A percentile compares a stretch with the other conserved stretches of the same genome.
phyloP scores from a whole-genome alignment of 1,284 basidiomycete genomes.

The Phellopilus nigrolimitatus region DNA sequence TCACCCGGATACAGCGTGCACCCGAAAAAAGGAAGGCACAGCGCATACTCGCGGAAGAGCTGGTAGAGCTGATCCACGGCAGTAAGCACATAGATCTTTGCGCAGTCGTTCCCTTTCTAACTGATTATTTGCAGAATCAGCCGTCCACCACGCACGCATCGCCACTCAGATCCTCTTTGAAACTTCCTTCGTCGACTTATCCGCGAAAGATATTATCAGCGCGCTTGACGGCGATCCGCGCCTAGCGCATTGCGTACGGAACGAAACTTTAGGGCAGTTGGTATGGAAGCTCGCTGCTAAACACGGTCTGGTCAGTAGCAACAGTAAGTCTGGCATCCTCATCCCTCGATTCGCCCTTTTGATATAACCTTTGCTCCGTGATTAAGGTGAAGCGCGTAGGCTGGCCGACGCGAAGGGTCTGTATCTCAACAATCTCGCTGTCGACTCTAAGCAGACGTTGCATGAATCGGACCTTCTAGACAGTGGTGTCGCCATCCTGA shows the following conservation, averaged over 20 bases:
- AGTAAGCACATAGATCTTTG: constrained; percentile 40
- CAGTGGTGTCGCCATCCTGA: constrained; percentile 58
- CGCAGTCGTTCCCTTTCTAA: background rate
- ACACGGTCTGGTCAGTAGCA: constrained; percentile 28
- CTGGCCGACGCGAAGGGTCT: constrained; percentile 13
- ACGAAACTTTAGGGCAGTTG: constrained; percentile 29
- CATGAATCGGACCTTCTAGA: constrained; percentile 54
- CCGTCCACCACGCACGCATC: constrained; percentile 28
- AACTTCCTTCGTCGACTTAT: constrained; percentile 27
- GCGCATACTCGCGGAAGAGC: constrained; percentile 76
- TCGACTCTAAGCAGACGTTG: constrained; percentile 9
- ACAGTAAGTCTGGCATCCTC: constrained; percentile 23
- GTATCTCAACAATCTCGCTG: constrained; percentile 17
- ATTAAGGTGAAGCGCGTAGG: constrained; percentile 13
- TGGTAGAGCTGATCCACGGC: constrained; percentile 85
- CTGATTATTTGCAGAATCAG: constrained; percentile 24
- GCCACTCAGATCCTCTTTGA: constrained; percentile 34
- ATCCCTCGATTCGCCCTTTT: background rate
- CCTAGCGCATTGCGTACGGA: constrained; percentile 28
- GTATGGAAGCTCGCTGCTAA: constrained; percentile 28
- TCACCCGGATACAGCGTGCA: constrained; percentile 32
- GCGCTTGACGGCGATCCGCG: constrained; percentile 30
- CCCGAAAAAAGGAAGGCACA: constrained; percentile 72
- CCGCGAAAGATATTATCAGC: constrained; percentile 28
- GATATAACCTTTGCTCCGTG: background rate